Conservation (phyloP, 2,329 filamentous ascomycete genomes). For the Paraconiothyrium brasiliense region DNA sequence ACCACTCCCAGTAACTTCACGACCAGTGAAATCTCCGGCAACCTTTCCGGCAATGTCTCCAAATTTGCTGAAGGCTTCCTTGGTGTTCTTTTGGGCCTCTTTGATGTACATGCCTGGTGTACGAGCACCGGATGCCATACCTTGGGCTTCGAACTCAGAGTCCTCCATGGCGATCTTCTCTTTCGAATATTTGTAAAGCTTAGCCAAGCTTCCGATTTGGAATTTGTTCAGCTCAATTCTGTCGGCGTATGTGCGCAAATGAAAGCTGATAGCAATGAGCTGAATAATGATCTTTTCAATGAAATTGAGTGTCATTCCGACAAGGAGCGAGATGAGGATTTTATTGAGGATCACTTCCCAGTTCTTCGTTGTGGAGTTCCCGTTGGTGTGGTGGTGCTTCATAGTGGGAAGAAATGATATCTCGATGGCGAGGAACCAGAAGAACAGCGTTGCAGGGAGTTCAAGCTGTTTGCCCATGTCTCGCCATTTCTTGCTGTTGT, state of each 20-base stretch:
- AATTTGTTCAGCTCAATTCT: constrained; percentile 93
- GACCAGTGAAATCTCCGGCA: constrained; percentile 91
- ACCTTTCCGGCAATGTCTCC: constrained; percentile 86
- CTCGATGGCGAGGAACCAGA: constrained; percentile 90
- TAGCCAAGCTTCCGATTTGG: constrained; percentile 75
- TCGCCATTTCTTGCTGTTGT: constrained; percentile 91
- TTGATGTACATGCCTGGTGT: constrained; percentile 78
- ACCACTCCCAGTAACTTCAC: constrained; percentile 70
- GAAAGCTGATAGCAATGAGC: constrained; percentile 92
- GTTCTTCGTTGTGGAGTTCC: constrained; percentile 59
- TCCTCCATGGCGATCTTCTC: constrained; percentile 74
- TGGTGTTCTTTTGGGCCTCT: constrained; percentile 77
- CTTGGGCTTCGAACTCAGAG: constrained; percentile 73
- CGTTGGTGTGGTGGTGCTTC: constrained; percentile 68
- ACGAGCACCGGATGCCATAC: constrained; percentile 66
- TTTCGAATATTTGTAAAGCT: constrained; percentile 72
- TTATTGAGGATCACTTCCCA: constrained; percentile 88
- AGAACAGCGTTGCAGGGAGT: constrained; percentile 83
- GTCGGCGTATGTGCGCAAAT: constrained; percentile 87
- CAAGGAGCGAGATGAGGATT: constrained; percentile 84
- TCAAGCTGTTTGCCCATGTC: constrained; percentile 88
- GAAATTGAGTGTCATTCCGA: constrained; percentile 81
- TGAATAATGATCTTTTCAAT: constrained; percentile 94
- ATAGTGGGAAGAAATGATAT: constrained; percentile 87
- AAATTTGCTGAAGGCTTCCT: constrained; percentile 78